Percentiles rank a stretch among this genome's conserved stretches.
Evolutionary conservation across 2,329 filamentous ascomycete genomes (phyloP).

Genomic region (Leptodontidium sp.): DNA sequence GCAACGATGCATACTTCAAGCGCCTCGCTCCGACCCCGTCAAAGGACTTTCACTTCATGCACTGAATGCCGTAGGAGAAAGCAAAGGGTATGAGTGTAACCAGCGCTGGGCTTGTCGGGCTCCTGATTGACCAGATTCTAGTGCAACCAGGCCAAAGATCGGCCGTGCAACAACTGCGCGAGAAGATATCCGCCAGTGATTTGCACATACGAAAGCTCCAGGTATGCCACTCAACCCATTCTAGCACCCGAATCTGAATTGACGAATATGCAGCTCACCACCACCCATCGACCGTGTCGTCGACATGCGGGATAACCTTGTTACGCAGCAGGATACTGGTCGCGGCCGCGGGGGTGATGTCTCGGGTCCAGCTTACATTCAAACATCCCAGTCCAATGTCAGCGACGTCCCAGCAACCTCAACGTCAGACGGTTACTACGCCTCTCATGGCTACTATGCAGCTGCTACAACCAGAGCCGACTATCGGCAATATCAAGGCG

Average conservation of each 20-base stretch:
- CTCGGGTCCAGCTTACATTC: conserved; percentile 25
- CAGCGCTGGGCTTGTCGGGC: conserved; percentile 23
- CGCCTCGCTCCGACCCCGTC: conserved; percentile 34
- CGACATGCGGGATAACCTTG: conserved; percentile 22
- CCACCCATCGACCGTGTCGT: conserved; percentile 28
- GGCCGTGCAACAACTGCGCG: conserved; percentile 41
- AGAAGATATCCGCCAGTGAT: conserved; percentile 40
- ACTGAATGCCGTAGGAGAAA: conserved; percentile 40
- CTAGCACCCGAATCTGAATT: conserved; percentile 13
- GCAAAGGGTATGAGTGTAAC: conserved; percentile 36
- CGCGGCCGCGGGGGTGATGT: background rate
- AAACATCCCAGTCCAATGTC: conserved; percentile 25
- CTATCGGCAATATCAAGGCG: conserved; percentile 26
- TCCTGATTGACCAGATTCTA: conserved; percentile 29
- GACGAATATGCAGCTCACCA: conserved; percentile 32
- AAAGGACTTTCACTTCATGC: conserved; percentile 39
- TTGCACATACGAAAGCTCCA: conserved; percentile 39
- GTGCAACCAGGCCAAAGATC: conserved; percentile 42
- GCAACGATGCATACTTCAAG: conserved; percentile 37
- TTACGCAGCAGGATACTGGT: conserved; percentile 12
- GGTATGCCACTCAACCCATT: conserved; percentile 21
- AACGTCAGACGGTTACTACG: conserved; percentile 25
- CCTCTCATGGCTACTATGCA: conserved; percentile 25
- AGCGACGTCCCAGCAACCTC: conserved; percentile 23
- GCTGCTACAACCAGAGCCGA: conserved; percentile 26